Evolutionary conservation across 176 grass and related monocot species (phyloP).

Genomic region (Musa schizocarpa): DNA sequence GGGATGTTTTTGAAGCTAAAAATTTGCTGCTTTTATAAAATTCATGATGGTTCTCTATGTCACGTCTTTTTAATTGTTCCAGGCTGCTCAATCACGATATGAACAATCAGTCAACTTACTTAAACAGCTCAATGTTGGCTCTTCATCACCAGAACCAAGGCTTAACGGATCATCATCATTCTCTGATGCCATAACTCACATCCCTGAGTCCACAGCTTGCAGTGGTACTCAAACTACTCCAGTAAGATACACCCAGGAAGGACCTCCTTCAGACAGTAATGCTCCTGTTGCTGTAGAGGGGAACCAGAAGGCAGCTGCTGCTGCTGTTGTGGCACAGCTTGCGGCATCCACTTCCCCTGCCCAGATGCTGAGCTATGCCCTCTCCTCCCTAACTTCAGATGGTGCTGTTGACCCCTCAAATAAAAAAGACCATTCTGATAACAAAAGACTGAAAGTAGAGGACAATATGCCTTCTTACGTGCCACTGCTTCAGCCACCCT

Average conservation of each 20-base stretch:
- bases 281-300: background rate
- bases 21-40: background rate
- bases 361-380: conserved; percentile 18
- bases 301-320: conserved; percentile 1
- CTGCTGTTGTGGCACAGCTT: background rate
- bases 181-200: background rate
- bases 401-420: background rate
- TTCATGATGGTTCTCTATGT: too few species aligned
- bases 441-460: conserved; percentile 9
- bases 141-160: background rate
- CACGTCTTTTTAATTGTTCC: background rate
- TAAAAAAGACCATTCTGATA: conserved; percentile 22
- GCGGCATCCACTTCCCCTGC: conserved; percentile 10
- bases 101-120: background rate
- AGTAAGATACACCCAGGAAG: background rate
- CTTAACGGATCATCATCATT: background rate
- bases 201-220: background rate
- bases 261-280: background rate
- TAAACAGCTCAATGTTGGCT: background rate
- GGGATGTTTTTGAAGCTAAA: too few species aligned
- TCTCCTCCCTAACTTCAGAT: conserved; percentile 11
- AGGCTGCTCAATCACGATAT: background rate
- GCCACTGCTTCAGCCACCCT: background rate
- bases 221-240: background rate
- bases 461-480: conserved; percentile 1